Conservation (phyloP, 257 asterid genomes). For the Capsicum pubescens region DNA sequence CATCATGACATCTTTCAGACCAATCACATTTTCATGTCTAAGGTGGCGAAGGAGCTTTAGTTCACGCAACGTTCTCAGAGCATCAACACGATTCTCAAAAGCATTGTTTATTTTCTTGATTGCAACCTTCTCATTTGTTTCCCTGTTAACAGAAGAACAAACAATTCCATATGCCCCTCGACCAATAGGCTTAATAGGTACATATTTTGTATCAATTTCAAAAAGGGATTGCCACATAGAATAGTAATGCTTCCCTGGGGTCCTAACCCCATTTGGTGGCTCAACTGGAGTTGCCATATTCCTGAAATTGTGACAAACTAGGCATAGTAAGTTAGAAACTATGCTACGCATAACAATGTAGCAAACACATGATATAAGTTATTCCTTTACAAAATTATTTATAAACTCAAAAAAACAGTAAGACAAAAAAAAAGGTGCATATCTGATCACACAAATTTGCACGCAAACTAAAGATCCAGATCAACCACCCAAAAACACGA, state of each 20-base stretch:
- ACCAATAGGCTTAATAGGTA: conserved; percentile 69
- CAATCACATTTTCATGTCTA: conserved; percentile 65
- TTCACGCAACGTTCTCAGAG: conserved; percentile 65
- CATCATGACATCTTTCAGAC: conserved; percentile 66
- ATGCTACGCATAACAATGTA: too few species aligned
- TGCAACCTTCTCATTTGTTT: conserved; percentile 63
- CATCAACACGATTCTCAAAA: conserved; percentile 60
- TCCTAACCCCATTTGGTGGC: conserved; percentile 54
- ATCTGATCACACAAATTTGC: background rate
- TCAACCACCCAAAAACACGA: background rate
- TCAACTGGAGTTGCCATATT: conserved; percentile 67
- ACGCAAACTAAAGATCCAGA: background rate
- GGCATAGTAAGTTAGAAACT: background rate
- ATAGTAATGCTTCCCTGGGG: conserved; percentile 63
- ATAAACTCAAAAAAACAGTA: conserved; percentile 12
- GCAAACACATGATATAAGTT: background rate
- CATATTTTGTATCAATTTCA: conserved; percentile 65
- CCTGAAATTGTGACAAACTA: conserved; percentile 26
- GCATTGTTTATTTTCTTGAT: conserved; percentile 65
- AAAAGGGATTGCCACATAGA: conserved; percentile 69
- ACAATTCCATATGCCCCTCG: conserved; percentile 73
- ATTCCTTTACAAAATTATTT: background rate
- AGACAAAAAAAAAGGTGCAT: background rate
- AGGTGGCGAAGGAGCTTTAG: conserved; percentile 66
- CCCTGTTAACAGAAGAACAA: conserved; percentile 63